Evolutionary conservation across 2,329 filamentous ascomycete genomes (phyloP).

Genomic region (Epichloe festucae): DNA sequence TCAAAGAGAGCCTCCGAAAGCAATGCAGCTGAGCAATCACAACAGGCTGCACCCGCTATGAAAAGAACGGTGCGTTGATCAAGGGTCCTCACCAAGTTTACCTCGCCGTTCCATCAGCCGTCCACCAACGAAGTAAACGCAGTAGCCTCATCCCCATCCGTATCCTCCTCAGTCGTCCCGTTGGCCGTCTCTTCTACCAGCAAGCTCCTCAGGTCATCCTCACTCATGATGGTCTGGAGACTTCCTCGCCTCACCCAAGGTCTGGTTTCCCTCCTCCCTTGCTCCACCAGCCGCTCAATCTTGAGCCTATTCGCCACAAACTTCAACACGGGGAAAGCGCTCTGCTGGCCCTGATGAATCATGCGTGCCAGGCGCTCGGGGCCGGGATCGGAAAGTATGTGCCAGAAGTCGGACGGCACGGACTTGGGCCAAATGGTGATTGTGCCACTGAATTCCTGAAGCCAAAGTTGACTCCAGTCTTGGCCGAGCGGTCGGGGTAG

Average conservation of each 20-base stretch:
- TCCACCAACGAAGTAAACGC: conserved; percentile 11
- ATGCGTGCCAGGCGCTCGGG: conserved; percentile 65
- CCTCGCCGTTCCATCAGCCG: conserved; percentile 12
- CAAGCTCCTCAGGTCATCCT: conserved; percentile 43
- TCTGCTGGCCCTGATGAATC: conserved; percentile 82
- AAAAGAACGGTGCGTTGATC: background rate
- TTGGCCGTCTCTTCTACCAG: conserved; percentile 24
- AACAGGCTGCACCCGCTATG: background rate
- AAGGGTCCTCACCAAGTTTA: background rate
- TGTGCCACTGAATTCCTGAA: conserved; percentile 88
- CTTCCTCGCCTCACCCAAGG: conserved; percentile 34
- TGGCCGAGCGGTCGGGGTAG: conserved; percentile 82
- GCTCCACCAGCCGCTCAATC: conserved; percentile 58
- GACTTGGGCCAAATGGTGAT: conserved; percentile 94
- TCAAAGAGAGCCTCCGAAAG: background rate
- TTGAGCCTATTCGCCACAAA: conserved; percentile 82
- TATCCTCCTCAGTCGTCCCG: conserved; percentile 26
- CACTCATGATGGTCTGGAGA: conserved; percentile 47
- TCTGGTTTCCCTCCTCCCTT: conserved; percentile 41
- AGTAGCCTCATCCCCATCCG: conserved; percentile 19
- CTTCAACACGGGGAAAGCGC: conserved; percentile 79
- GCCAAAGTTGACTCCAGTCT: conserved; percentile 94
- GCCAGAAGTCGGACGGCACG: conserved; percentile 63
- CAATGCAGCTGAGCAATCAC: background rate
- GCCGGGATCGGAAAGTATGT: conserved; percentile 77